phyloP scores from a whole-genome alignment of 2,329 filamentous ascomycete genomes.

The Neodidymelliopsis sp. region DNA sequence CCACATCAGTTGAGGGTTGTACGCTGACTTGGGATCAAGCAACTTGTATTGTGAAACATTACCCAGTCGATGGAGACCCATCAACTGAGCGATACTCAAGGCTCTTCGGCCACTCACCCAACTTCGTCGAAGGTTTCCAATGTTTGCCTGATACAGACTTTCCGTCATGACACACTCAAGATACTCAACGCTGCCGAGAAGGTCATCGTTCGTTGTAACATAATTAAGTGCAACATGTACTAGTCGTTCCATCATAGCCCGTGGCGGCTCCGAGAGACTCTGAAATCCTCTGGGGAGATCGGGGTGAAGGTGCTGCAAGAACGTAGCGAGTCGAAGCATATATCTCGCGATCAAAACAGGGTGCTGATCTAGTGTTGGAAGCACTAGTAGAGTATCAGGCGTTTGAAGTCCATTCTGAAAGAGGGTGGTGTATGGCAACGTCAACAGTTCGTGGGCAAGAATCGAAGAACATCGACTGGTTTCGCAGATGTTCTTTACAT shows the following conservation, averaged over 20 bases:
- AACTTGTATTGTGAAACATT: too few species aligned
- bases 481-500: too few species aligned
- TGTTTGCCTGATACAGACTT: constrained; percentile 47
- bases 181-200: constrained; percentile 49
- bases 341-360: constrained; percentile 35
- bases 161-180: constrained; percentile 55
- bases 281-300: constrained; percentile 15
- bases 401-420: too few species aligned
- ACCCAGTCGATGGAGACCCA: constrained; percentile 25
- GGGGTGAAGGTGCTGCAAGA: constrained; percentile 32
- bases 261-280: constrained; percentile 33
- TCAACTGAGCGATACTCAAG: constrained; percentile 51
- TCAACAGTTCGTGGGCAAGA: too few species aligned
- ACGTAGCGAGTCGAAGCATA: constrained; percentile 44
- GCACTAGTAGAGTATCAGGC: too few species aligned
- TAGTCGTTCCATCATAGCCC: constrained; percentile 36
- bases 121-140: constrained; percentile 51
- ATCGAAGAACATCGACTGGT: too few species aligned
- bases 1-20: constrained; percentile 42
- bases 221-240: constrained; percentile 34
- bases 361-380: not conserved
- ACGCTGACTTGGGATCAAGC: too few species aligned
- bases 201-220: constrained; percentile 49
- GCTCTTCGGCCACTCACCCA: constrained; percentile 52
- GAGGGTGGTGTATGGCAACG: too few species aligned